Evolutionary conservation across 139 green algal species (phyloP).

Genomic region (Mesostigma viride): DNA sequence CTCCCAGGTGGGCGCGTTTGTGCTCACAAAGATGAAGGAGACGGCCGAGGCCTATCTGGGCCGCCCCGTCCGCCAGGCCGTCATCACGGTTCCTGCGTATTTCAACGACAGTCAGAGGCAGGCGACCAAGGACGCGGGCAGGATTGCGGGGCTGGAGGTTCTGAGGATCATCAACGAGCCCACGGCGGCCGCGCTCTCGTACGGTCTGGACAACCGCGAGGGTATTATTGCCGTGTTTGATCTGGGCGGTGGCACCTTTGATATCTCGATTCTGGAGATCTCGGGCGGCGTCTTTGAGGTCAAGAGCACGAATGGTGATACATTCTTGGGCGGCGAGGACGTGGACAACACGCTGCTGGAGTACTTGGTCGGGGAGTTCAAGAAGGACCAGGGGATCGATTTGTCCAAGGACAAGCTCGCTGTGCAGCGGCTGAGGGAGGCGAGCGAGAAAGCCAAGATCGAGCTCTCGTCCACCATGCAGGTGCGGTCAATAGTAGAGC

Average conservation of each 20-base stretch:
- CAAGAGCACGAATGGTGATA: conserved; percentile 98
- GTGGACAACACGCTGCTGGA: conserved; percentile 86
- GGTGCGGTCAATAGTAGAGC: too few species aligned
- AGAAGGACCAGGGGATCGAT: conserved; percentile 85
- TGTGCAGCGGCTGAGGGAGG: conserved; percentile 86
- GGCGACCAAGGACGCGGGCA: conserved; percentile 64
- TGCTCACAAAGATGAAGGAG: conserved; percentile 92
- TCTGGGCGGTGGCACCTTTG: conserved; percentile 90
- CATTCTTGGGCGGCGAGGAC: conserved; percentile 96
- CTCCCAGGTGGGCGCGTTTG: conserved; percentile 82
- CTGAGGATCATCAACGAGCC: conserved; percentile 99
- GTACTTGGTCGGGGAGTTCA: conserved; percentile 60
- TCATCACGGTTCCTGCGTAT: conserved; percentile 96
- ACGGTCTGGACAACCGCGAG: conserved; percentile 94
- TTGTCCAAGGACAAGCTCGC: conserved; percentile 85
- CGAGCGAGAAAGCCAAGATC: conserved; percentile 92
- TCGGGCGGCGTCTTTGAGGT: conserved; percentile 49
- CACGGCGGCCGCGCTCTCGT: conserved; percentile 87
- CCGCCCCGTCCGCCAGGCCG: conserved; percentile 68
- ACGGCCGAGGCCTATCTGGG: conserved; percentile 92
- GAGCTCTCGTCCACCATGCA: conserved; percentile 77
- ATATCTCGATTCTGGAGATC: conserved; percentile 98
- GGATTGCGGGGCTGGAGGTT: conserved; percentile 40
- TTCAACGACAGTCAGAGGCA: conserved; percentile 98
- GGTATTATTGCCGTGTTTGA: conserved; percentile 87